These are phyloP conservation scores for Skeletonema costatum DNA, from an alignment of 108 stramenopile genomes.

Conservation along the genomic window DNA sequence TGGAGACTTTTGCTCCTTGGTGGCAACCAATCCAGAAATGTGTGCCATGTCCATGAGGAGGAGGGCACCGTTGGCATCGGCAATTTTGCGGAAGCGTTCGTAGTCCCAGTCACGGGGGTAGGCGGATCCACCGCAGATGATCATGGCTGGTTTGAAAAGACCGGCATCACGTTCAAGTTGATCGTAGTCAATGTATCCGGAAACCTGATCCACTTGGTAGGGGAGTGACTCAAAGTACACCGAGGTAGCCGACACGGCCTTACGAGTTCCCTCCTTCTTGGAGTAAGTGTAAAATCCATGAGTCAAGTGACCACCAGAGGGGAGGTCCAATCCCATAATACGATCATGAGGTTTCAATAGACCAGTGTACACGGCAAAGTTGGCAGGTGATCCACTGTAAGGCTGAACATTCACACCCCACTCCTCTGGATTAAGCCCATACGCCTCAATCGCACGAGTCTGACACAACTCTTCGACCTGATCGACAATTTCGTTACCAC, in stretches of 20 bases:
- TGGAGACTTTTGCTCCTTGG: slow-evolving; percentile 89
- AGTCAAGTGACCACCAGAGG: slow-evolving; percentile 98
- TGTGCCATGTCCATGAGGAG: slow-evolving; percentile 99
- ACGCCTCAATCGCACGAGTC: slow-evolving; percentile 95
- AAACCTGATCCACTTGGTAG: slow-evolving; percentile 95
- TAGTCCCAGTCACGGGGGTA: slow-evolving; percentile 99
- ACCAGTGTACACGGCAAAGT: slow-evolving; percentile 99
- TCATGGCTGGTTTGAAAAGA: slow-evolving; percentile 98
- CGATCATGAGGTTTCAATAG: slow-evolving; percentile 98
- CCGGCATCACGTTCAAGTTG: slow-evolving; percentile 89
- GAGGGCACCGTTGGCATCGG: slow-evolving; percentile 96
- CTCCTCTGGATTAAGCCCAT: slow-evolving; percentile 93
- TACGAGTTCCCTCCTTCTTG: slow-evolving; percentile 95
- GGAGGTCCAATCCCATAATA: slow-evolving; percentile 99
- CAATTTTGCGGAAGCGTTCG: slow-evolving; percentile 95
- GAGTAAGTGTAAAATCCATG: slow-evolving; percentile 99
- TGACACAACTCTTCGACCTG: slow-evolving; percentile 97
- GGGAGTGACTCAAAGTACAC: slow-evolving; percentile 99
- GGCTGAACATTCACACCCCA: slow-evolving; percentile 99
- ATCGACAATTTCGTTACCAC: slow-evolving; percentile 96
- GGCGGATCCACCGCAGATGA: slow-evolving; percentile 98
- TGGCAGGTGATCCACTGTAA: slow-evolving; percentile 98
- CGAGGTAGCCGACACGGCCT: slow-evolving; percentile 99
- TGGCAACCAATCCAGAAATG: slow-evolving; percentile 98
- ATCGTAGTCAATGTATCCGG: slow-evolving; percentile 98